Conservation (phyloP, 192 early-diverging fungal genomes). For the Phycomyces nitens region DNA sequence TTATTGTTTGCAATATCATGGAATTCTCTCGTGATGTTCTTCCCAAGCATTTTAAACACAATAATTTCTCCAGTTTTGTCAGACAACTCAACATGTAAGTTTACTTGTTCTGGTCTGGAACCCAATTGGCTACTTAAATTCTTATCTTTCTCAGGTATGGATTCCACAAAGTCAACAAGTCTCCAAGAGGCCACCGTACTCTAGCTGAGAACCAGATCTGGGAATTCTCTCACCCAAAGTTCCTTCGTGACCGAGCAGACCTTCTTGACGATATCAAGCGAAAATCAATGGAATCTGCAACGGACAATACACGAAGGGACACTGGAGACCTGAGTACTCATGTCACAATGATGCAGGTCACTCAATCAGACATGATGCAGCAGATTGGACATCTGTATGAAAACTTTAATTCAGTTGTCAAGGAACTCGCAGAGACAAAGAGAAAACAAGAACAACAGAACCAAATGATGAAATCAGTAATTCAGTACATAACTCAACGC, state of each 20-base stretch:
- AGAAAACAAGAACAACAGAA: conserved; percentile 68
- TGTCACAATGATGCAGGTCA: conserved; percentile 72
- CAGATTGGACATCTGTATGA: conserved; percentile 73
- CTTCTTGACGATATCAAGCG: conserved; percentile 88
- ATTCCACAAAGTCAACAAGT: conserved; percentile 93
- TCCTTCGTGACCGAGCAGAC: conserved; percentile 70
- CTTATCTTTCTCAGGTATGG: conserved; percentile 55
- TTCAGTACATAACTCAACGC: conserved; percentile 52
- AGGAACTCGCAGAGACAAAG: conserved; percentile 71
- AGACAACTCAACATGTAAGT: conserved; percentile 80
- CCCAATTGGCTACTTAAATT: conserved; percentile 11
- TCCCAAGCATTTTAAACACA: conserved; percentile 92
- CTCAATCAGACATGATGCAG: conserved; percentile 71
- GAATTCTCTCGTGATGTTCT: conserved; percentile 87
- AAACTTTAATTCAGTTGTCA: conserved; percentile 64
- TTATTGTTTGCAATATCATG: conserved; percentile 88
- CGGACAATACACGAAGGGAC: conserved; percentile 63
- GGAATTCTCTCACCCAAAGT: conserved; percentile 86
- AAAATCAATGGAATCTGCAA: conserved; percentile 77
- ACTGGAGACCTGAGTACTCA: conserved; percentile 74
- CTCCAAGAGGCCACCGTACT: conserved; percentile 77
- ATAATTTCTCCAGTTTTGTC: conserved; percentile 89
- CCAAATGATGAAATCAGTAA: conserved; percentile 61
- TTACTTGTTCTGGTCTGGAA: too few species aligned
- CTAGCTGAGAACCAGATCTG: conserved; percentile 88